Evolutionary conservation across 2,329 filamentous ascomycete genomes (phyloP).

Genomic region (Celoporthe dispersa): DNA sequence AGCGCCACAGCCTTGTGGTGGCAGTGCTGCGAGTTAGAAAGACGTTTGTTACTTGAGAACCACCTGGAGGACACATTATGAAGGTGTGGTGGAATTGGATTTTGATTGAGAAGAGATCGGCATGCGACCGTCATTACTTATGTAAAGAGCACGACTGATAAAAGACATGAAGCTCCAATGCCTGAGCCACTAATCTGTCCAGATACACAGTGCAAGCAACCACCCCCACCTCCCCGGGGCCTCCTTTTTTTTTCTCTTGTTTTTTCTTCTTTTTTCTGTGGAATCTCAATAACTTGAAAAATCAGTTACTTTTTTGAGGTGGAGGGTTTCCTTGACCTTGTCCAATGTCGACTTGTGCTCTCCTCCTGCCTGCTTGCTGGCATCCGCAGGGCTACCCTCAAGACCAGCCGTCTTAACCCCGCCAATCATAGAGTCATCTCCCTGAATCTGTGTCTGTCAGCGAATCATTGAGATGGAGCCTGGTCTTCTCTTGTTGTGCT

Average conservation of each 20-base stretch:
- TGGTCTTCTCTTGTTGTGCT: background rate
- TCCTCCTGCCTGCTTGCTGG: slow-evolving; percentile 15
- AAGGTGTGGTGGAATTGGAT: background rate
- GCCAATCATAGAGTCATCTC: slow-evolving; percentile 21
- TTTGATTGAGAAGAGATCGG: background rate
- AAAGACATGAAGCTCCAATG: background rate
- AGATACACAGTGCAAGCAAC: too few species aligned
- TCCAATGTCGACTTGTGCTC: slow-evolving; percentile 19
- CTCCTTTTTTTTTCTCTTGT: too few species aligned
- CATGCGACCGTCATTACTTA: background rate
- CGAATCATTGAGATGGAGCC: background rate
- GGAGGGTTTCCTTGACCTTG: slow-evolving; percentile 26
- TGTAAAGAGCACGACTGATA: background rate
- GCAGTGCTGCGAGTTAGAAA: background rate
- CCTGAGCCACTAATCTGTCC: background rate
- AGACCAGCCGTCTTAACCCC: slow-evolving; percentile 3
- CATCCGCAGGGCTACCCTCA: slow-evolving; percentile 16
- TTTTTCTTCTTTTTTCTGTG: background rate
- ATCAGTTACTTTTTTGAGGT: slow-evolving; percentile 21
- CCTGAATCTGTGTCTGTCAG: slow-evolving; percentile 19
- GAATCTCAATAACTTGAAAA: background rate
- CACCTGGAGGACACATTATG: background rate
- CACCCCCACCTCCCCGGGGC: too few species aligned
- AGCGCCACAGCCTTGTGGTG: background rate
- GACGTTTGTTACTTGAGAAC: background rate